A percentile compares a stretch with the other conserved stretches of the same genome.
Evolutionary conservation across 208 protist genomes (phyloP).

Genomic region (Angomonas desouzai): DNA sequence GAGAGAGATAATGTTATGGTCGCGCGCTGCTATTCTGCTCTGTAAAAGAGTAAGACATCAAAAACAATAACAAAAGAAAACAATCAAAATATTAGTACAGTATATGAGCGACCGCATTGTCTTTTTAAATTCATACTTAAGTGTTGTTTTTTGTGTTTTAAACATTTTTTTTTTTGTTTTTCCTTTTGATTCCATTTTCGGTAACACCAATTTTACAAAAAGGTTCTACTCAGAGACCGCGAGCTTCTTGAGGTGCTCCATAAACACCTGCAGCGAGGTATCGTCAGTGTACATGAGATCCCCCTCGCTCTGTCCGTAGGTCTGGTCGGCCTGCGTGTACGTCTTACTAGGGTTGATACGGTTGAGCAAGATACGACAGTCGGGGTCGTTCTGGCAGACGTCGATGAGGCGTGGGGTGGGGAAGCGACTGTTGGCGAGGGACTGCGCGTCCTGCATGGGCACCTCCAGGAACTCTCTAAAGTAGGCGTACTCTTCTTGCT

Average conservation of each 20-base stretch:
- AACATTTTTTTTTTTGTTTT: conserved; percentile 6
- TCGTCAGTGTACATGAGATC: conserved; percentile 98
- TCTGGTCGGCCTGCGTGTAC: conserved; percentile 79
- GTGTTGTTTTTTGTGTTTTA: background rate
- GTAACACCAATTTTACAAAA: background rate
- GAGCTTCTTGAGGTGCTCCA: conserved; percentile 97
- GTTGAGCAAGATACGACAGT: conserved; percentile 97
- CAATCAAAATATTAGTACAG: too few relatives aligned
- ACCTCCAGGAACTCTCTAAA: conserved; percentile 94
- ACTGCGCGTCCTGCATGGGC: conserved; percentile 90
- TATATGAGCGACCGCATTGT: too few relatives aligned
- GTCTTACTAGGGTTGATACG: conserved; percentile 97
- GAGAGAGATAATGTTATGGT: too few relatives aligned
- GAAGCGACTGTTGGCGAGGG: conserved; percentile 89
- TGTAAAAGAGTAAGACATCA: too few relatives aligned
- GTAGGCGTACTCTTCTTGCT: conserved; percentile 92
- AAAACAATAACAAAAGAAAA: too few relatives aligned
- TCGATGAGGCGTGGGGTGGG: conserved; percentile 96
- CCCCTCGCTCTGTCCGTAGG: conserved; percentile 51
- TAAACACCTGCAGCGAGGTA: conserved; percentile 96
- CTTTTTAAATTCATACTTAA: too few relatives aligned
- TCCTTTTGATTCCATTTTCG: background rate
- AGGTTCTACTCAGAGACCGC: conserved; percentile 76
- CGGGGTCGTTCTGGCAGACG: conserved; percentile 94
- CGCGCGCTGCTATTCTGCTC: too few relatives aligned